phyloP scores from a whole-genome alignment of 495 filamentous ascomycete species.

The Xylaria curta region DNA sequence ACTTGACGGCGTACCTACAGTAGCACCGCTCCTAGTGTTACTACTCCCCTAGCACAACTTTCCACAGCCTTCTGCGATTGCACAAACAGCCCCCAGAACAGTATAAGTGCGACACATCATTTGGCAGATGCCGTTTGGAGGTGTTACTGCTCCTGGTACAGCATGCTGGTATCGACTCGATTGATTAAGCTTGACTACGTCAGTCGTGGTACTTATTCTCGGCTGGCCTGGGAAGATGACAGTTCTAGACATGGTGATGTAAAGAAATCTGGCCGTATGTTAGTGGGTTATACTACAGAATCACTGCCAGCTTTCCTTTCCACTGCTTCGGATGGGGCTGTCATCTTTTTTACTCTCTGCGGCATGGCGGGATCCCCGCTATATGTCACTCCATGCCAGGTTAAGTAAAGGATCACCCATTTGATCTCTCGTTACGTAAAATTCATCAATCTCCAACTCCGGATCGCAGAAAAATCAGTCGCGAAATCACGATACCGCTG shows the following conservation, averaged over 20 bases:
- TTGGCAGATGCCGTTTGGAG: background rate
- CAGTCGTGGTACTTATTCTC: background rate
- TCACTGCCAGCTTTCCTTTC: no score
- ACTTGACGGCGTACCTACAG: background rate
- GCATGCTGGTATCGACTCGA: background rate
- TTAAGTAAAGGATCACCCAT: background rate
- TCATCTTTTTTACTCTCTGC: no score
- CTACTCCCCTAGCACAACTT: background rate
- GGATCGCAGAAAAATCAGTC: background rate
- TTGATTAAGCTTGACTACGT: background rate
- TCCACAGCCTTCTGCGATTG: background rate
- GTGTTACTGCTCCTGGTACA: background rate
- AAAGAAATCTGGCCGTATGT: no score
- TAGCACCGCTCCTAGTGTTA: background rate
- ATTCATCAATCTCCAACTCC: conserved; percentile 1
- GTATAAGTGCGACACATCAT: background rate
- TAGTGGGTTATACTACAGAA: no score
- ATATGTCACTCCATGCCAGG: background rate
- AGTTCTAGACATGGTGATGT: no score
- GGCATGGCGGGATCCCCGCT: background rate
- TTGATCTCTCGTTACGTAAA: conserved; percentile 1
- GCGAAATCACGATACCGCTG: background rate
- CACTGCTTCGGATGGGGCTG: no score
- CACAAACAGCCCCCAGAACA: background rate
- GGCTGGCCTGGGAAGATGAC: background rate